Percentiles rank a stretch among this genome's conserved stretches.
Conservation (phyloP, 2,329 filamentous ascomycete genomes). For the Mariannaea elegans region DNA sequence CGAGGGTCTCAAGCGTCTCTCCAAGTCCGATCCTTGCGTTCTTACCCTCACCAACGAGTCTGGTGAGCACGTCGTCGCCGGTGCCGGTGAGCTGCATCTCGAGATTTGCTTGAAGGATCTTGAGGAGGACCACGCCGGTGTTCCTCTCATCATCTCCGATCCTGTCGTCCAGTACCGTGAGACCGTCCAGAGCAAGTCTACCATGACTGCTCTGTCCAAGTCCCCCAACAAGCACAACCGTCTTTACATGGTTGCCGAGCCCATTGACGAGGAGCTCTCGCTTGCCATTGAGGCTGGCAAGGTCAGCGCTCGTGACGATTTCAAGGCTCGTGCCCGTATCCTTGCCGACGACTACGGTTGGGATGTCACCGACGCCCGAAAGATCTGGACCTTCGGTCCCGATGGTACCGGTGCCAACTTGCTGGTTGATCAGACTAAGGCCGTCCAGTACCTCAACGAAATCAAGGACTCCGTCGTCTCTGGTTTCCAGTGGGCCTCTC, state of each 20-base stretch:
- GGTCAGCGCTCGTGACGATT: conserved; percentile 95
- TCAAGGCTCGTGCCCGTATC: conserved; percentile 97
- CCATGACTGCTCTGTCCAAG: conserved; percentile 98
- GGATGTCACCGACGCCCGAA: conserved; percentile 99
- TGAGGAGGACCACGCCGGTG: conserved; percentile 98
- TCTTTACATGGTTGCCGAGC: conserved; percentile 94
- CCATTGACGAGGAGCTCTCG: conserved; percentile 90
- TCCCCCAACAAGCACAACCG: conserved; percentile 99
- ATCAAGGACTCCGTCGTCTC: conserved; percentile 99
- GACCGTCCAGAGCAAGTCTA: conserved; percentile 84
- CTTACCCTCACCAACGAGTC: conserved; percentile 88
- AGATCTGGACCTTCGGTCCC: conserved; percentile 99
- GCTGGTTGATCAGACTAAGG: conserved; percentile 99
- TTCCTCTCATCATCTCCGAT: conserved; percentile 97
- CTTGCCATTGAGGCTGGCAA: conserved; percentile 91
- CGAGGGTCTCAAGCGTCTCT: conserved; percentile 99
- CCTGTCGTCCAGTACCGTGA: conserved; percentile 99
- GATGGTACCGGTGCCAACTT: conserved; percentile 98
- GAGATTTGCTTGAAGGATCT: conserved; percentile 99
- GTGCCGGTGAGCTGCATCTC: conserved; percentile 98
- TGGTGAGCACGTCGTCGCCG: conserved; percentile 98
- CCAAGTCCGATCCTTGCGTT: conserved; percentile 99
- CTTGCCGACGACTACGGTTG: conserved; percentile 97
- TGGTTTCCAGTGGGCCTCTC: conserved; percentile 99
- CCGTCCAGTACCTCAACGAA: conserved; percentile 99